A percentile compares a stretch with the other conserved stretches of the same genome.
Conservation (phyloP, 2,329 filamentous ascomycete species). For the Nemania abortiva region DNA sequence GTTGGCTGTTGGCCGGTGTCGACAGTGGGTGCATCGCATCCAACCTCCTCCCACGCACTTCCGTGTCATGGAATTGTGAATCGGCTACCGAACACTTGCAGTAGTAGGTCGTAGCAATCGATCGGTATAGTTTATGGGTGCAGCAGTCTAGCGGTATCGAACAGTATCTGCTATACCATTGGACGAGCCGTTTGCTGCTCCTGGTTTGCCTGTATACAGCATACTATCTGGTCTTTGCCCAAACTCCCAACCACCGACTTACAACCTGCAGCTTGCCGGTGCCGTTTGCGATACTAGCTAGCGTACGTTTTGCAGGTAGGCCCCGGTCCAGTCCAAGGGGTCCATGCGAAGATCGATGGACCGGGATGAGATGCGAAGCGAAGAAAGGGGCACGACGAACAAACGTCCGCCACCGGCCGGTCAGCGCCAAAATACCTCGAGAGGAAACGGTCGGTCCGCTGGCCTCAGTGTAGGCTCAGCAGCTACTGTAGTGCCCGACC, state of each 20-base stretch:
- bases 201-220: not conserved
- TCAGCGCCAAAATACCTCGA: slow-evolving; percentile 25
- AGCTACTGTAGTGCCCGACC: not conserved
- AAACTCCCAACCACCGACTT: slow-evolving; percentile 28
- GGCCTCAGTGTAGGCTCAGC: not conserved
- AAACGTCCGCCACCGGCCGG: slow-evolving; percentile 30
- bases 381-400: slow-evolving; percentile 37
- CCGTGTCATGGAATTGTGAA: slow-evolving; percentile 25
- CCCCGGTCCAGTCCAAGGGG: slow-evolving; percentile 29
- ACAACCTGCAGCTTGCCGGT: slow-evolving; percentile 25
- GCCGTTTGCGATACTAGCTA: slow-evolving; percentile 21
- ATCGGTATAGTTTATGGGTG: slow-evolving; percentile 4
- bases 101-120: slow-evolving; percentile 24
- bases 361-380: slow-evolving; percentile 19
- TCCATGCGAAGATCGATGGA: slow-evolving; percentile 33
- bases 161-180: slow-evolving; percentile 7
- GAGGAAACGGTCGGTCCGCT: slow-evolving; percentile 12
- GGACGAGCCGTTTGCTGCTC: slow-evolving; percentile 8
- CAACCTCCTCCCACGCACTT: slow-evolving; percentile 18
- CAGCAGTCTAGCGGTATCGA: slow-evolving; percentile 6
- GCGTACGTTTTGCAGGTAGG: slow-evolving; percentile 26
- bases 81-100: slow-evolving; percentile 37
- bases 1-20: not conserved
- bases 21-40: slow-evolving; percentile 9
- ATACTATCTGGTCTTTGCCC: not conserved